Conservation (phyloP, 257 asterid species). For the Nicotiana noctiflora region DNA sequence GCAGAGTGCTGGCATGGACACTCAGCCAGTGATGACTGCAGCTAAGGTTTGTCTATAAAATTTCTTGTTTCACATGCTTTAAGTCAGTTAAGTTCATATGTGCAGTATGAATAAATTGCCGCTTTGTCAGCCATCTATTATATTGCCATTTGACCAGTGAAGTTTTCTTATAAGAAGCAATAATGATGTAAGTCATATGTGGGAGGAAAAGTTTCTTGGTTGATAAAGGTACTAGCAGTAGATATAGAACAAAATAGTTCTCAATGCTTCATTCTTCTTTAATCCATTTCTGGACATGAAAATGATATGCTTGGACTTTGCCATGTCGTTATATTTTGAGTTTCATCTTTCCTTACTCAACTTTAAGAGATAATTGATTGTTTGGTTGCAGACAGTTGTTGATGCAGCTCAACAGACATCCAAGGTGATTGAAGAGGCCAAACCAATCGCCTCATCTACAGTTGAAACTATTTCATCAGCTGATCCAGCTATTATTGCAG, state of each 20-base stretch:
- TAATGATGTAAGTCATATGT: background rate
- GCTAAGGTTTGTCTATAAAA: constrained; percentile 50
- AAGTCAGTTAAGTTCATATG: background rate
- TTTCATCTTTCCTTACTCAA: background rate
- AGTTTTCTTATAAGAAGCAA: background rate
- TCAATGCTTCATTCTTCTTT: background rate
- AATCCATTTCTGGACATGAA: background rate
- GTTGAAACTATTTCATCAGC: constrained; percentile 67
- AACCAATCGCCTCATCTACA: constrained; percentile 79
- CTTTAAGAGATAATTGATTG: background rate
- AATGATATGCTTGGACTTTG: background rate
- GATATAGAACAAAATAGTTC: background rate
- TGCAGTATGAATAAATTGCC: background rate
- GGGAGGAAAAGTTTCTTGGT: background rate
- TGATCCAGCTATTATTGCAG: constrained; percentile 60
- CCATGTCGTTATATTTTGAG: background rate
- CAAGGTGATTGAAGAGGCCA: constrained; percentile 67
- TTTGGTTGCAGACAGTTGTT: constrained; percentile 59
- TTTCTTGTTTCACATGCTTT: background rate
- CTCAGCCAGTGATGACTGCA: constrained; percentile 63
- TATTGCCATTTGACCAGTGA: background rate
- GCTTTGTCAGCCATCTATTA: background rate
- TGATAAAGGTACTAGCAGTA: background rate
- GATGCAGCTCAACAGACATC: constrained; percentile 86
- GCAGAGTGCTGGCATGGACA: constrained; percentile 76